Base-by-base conservation (phyloP, 202 grass and related monocot species). In the Digitaria exilis region DNA sequence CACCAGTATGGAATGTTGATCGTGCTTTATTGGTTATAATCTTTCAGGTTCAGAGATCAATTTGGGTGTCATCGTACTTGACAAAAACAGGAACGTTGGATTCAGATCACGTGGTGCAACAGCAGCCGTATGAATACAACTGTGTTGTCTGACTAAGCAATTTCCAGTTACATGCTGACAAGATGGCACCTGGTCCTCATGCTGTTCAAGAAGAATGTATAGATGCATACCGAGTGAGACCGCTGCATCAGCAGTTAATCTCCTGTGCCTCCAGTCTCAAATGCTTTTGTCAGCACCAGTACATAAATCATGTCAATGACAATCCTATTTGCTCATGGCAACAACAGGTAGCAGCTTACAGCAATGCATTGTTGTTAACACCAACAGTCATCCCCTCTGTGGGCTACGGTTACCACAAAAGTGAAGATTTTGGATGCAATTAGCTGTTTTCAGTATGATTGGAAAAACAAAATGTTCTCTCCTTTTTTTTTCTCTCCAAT, bases 181-280 rank as follows among this genome's bases (percentile, higher is more conserved):
- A 39, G 21, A 60, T 78, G 52, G 63, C 52, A 39, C 19, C 39
- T 28, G 30, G 17, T 39, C 39, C 45, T 16, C 62, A 7, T 9
- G 64, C 28, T 70, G 73, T 70, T 70, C 7, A 39, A 39, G 34
- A 52, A 67, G 70, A 59, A 55, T 44, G 30, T 76, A 9, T 24
- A 55, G 60, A 67, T 9, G 62, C 24, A n/a, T 46, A 14, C 49
- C 18, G 75, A 39, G 37, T 39, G 9, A 31, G 54, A 85, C 65
- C 7, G 43, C 3, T 62, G 30, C 83, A 61, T 83, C 9, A 0
- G 30, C 15, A 2, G 30, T 64, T 54, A 5, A 37, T 50, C 7
- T 13, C 26, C 65, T 32, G 16, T 9, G 4, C 35, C 35, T 37
- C 35, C 17, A 65, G 28, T 41, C 42, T 25, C 14, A 12, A 16